These are phyloP conservation scores for Suhomyces xylopsoci DNA, from an alignment of 805 yeast species.

Conservation along the genomic window DNA sequence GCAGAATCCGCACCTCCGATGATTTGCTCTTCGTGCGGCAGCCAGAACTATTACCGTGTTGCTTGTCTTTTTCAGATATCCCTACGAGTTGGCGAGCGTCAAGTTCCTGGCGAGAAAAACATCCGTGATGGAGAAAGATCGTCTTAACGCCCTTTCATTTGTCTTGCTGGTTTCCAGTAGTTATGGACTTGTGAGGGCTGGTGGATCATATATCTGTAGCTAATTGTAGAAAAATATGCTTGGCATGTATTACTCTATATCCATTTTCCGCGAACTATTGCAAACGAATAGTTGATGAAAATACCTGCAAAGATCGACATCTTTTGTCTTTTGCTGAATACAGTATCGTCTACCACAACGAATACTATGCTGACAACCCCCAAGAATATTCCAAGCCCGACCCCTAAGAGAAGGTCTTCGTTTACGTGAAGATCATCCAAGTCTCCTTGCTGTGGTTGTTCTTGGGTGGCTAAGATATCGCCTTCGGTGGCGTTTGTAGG, in stretches of 20 bases:
- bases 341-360: constrained; percentile 54
- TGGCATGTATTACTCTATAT: constrained; percentile 13
- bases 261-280: constrained; percentile 52
- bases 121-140: constrained; percentile 35
- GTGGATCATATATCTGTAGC: constrained; percentile 39
- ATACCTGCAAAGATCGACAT: constrained; percentile 74
- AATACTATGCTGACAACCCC: constrained; percentile 68
- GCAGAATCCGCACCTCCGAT: neutral
- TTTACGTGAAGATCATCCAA: constrained; percentile 40
- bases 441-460: constrained; percentile 18
- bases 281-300: constrained; percentile 64
- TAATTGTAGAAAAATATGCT: neutral
- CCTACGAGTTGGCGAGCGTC: constrained; percentile 52
- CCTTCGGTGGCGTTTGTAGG: constrained; percentile 1
- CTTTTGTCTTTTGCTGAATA: constrained; percentile 60
- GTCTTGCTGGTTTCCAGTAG: constrained; percentile 15
- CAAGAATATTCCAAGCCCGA: constrained; percentile 67
- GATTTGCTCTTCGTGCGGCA: constrained; percentile 42
- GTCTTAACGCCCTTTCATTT: constrained; percentile 44
- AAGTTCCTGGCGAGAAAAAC: constrained; percentile 47
- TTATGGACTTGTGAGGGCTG: constrained; percentile 40
- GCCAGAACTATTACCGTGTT: constrained; percentile 52
- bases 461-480: constrained; percentile 1
- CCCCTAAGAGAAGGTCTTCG: constrained; percentile 66
- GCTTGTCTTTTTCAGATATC: constrained; percentile 46